Conservation (phyloP, 805 yeast genomes). For the Danielozyma ontarioensis region DNA sequence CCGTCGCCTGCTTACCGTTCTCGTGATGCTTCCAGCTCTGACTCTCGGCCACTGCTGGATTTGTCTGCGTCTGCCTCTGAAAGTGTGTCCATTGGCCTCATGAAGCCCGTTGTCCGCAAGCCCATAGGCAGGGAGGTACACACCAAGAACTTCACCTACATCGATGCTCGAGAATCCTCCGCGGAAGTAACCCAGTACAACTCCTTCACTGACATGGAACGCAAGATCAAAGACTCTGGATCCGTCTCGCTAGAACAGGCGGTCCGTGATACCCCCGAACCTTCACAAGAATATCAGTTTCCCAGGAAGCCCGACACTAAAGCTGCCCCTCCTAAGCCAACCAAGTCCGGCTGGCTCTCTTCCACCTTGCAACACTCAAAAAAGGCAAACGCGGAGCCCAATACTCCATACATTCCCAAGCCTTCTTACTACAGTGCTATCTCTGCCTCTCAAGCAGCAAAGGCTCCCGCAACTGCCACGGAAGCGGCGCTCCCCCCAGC, state of each 20-base stretch:
- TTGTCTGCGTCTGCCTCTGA: too few species aligned
- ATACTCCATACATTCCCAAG: constrained; percentile 11
- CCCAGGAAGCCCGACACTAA: neutral
- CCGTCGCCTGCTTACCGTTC: too few species aligned
- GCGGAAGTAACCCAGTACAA: constrained; percentile 4
- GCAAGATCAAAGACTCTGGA: constrained; percentile 12
- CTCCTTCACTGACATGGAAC: constrained; percentile 19
- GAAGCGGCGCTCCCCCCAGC: neutral
- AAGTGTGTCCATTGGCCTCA: constrained; percentile 11
- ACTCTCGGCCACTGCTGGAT: too few species aligned
- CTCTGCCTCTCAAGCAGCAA: constrained; percentile 16
- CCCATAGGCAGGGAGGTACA: neutral
- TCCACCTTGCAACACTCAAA: constrained; percentile 7
- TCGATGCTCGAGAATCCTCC: neutral
- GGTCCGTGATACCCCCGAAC: too few species aligned
- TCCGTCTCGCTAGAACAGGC: too few species aligned
- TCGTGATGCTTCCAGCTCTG: too few species aligned
- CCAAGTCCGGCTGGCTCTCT: constrained; percentile 11
- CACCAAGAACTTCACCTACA: neutral
- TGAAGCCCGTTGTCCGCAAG: constrained; percentile 12
- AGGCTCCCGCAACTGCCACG: constrained; percentile 8
- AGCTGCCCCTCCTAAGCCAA: neutral
- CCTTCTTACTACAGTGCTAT: constrained; percentile 9
- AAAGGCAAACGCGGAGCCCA: constrained; percentile 3
- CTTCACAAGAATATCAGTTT: too few species aligned